Evolutionary conservation across 495 filamentous ascomycete species (phyloP), one percentile per base, ranked within the genome.

Genomic region (Xylaria intraflava): DNA sequence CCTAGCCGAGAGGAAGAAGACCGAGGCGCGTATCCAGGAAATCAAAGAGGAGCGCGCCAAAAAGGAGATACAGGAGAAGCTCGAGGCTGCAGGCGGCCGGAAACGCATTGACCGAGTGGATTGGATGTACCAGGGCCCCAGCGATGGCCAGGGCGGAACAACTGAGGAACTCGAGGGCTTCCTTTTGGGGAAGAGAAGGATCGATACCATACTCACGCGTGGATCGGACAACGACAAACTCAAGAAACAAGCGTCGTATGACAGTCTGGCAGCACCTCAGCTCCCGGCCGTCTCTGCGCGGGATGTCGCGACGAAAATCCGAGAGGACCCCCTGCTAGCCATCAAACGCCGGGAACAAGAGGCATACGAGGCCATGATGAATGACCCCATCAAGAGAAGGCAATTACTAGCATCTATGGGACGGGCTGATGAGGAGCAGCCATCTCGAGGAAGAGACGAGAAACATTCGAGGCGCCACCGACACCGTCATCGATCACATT

Each of bases 101-200:
- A 86, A 83, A 53, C 79, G 82, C 30, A 65, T 83, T 2, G 83
- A 89, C 56, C 81, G 89, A 11, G 93, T 98, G 17, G 92, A 98
- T 62, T 98, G 94, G 88, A 95, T 98, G 89, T 98, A 98, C 70
- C 76, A 83, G 59, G 93, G 90, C 1, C 90, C 93, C 8, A 85
- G 86, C 31, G 83, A 81, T 58, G 89, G 87, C 23, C 84, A 86
- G 58, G 80, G 77, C 19, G 88, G 90, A 43, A 89, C 89, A 51
- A 86, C 85, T 0, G 91, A 95, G 65, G 94, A 97, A 69, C 90
- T 87, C 79, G 93, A 98, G 61, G 89, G 87, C 7, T 97, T 95
- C 64, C 70, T 98, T 6, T 77, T 98, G 14, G 93, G 93, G 11
- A 97, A 96, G 72, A 76, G 93, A 42, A 79, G 93, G 9, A 88